Evolutionary conservation across 306 rosid species (phyloP).

Genomic region (Cucurbita moschata): DNA sequence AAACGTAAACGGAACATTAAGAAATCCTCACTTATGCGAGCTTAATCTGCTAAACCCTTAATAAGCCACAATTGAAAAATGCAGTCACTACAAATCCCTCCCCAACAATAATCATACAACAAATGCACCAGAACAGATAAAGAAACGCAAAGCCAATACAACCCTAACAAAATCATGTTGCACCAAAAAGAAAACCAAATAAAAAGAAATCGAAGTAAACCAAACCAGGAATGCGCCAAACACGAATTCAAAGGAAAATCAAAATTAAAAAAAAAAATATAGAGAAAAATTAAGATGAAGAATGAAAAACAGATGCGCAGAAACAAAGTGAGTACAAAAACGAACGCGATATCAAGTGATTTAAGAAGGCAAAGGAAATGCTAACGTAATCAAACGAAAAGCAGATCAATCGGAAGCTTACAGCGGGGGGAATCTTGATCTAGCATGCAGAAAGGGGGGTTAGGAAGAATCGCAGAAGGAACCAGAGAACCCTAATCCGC

Average conservation of each 20-base stretch:
- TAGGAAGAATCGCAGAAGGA: background rate
- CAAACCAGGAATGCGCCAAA: background rate
- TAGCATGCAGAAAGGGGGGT: slow-evolving; percentile 4
- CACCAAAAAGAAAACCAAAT: background rate
- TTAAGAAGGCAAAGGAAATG: background rate
- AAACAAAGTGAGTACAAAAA: background rate
- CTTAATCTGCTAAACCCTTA: background rate
- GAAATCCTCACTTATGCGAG: background rate
- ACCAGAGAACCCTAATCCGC: slow-evolving; percentile 48
- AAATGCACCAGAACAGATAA: background rate
- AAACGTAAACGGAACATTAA: background rate
- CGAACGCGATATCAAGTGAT: background rate
- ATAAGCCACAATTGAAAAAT: background rate
- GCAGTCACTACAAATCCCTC: background rate
- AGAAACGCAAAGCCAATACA: background rate
- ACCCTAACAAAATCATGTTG: background rate
- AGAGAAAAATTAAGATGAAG: background rate
- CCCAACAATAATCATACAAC: background rate
- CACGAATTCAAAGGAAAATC: background rate
- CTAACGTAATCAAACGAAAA: slow-evolving; percentile 3
- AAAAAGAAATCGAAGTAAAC: background rate
- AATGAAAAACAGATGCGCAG: background rate
- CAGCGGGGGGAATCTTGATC: slow-evolving; percentile 46
- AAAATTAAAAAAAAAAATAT: background rate
- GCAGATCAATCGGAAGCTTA: slow-evolving; percentile 29